Percentiles rank a stretch among this genome's conserved stretches.
Conservation (phyloP, 306 rosid species). For the Ammopiptanthus mongolicus region DNA sequence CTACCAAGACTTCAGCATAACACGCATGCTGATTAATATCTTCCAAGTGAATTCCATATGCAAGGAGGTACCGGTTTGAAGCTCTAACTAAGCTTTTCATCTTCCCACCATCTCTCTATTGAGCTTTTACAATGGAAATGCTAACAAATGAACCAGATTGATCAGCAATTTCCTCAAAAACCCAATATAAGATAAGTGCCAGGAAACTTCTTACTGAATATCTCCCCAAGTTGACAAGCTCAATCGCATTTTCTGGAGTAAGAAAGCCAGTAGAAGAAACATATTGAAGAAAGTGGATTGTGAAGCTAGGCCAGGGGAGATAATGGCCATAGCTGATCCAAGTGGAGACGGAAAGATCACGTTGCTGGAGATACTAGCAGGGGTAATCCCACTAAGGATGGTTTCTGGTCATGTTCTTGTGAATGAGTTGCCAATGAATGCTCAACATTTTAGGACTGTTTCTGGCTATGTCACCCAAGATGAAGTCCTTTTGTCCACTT, state of each 20-base stretch:
- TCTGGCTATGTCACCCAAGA: conserved; percentile 46
- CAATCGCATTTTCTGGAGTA: conserved; percentile 6
- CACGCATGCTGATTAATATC: too few species aligned
- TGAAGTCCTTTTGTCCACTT: conserved; percentile 40
- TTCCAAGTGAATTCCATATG: too few species aligned
- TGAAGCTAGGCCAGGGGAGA: conserved; percentile 40
- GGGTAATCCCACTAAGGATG: too few species aligned
- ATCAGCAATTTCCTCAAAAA: too few species aligned
- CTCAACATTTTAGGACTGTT: conserved; percentile 28
- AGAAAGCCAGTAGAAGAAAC: conserved; percentile 8
- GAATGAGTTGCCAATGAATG: conserved; percentile 35
- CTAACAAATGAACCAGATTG: too few species aligned
- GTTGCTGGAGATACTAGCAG: conserved; percentile 38
- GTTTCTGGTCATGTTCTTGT: conserved; percentile 42
- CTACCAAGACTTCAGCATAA: too few species aligned
- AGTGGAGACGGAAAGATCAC: conserved; percentile 54
- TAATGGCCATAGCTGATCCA: conserved; percentile 46
- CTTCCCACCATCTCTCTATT: too few species aligned
- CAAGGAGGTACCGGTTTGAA: too few species aligned
- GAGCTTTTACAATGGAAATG: too few species aligned
- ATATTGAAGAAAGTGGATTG: conserved; percentile 39
- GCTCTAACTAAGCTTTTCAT: too few species aligned
- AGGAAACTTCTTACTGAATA: too few species aligned
- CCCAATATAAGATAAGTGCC: too few species aligned
- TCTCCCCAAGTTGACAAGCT: conserved; percentile 2